Percentiles rank a stretch among this genome's conserved stretches.
phyloP scores from a whole-genome alignment of 768 basidiomycete species.

The Auricularia heimuer region DNA sequence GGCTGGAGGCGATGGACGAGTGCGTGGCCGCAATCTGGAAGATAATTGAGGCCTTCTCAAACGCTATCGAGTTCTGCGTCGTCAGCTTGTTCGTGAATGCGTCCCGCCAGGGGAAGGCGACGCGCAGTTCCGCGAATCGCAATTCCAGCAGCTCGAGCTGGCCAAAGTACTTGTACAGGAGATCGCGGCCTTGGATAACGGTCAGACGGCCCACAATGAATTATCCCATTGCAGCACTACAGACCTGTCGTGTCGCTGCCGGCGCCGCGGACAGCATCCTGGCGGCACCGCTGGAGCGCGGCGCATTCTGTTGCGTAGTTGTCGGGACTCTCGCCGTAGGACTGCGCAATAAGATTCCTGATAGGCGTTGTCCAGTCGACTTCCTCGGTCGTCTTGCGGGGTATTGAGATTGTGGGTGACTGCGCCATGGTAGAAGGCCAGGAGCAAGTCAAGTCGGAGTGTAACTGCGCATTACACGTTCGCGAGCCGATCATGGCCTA shows the following conservation, averaged over 20 bases:
- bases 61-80: slow-evolving; percentile 92
- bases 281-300: slow-evolving; percentile 78
- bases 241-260: slow-evolving; percentile 87
- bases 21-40: slow-evolving; percentile 95
- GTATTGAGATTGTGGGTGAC: slow-evolving; percentile 85
- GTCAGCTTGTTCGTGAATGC: slow-evolving; percentile 92
- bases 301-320: slow-evolving; percentile 78
- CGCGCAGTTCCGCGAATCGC: slow-evolving; percentile 91
- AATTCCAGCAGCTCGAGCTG: slow-evolving; percentile 96
- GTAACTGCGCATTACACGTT: not conserved
- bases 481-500: slow-evolving; percentile 47
- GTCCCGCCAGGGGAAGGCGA: slow-evolving; percentile 94
- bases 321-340: slow-evolving; percentile 90
- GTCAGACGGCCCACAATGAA: not conserved
- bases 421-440: slow-evolving; percentile 42
- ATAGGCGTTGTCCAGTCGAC: slow-evolving; percentile 94
- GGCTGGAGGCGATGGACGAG: slow-evolving; percentile 78
- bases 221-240: slow-evolving; percentile 17
- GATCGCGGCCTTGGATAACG: slow-evolving; percentile 57
- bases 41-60: slow-evolving; percentile 94
- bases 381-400: slow-evolving; percentile 90
- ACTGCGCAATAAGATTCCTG: slow-evolving; percentile 73
- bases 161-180: slow-evolving; percentile 98
- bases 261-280: slow-evolving; percentile 93
- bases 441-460: not conserved